Base-by-base conservation (phyloP, 116 monocot species). In the Cymodocea nodosa region DNA sequence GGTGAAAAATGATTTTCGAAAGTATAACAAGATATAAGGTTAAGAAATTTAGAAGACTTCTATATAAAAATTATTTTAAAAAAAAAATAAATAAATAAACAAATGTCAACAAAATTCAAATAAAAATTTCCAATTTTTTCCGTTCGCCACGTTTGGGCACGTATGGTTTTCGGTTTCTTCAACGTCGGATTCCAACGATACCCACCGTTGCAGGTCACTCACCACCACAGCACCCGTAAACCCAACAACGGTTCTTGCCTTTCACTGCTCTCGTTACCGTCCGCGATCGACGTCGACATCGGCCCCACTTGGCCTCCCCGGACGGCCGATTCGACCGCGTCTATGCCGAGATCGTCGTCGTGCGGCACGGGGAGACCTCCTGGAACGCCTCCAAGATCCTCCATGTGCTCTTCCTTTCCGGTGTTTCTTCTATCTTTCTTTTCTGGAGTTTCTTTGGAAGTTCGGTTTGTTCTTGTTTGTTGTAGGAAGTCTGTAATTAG, bases 291-390 rank as follows among this genome's bases (percentile, higher is more conserved):
- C 16, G 34, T 16, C 37, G 16, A 12, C 39, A 18, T 8, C 36
- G 36, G 12, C 56, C n/a, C 44, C 1, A 18, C 68, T n/a, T 54
- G 54, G 2, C 19, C 18, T 9, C 59, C 59, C 15, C 59, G 0
- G 63, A 49, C 20, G 22, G 17, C 19, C 30, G 18, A 12, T 16
- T 35, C 22, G 40, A 44, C 10, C 57, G 1, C n/a, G 73, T 66
- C 23, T 87, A 75, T 57, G 74, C 89, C 22, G 94, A 94, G 80
- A 71, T 94, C 48, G 78, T 86, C 49, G 74, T 89, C 58, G 80
- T 94, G 30, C 84, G 94, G 15, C 89, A 89, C 62, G 94, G 94
- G 20, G 86, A 94, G 81, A 94, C 89, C 24, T 24, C 76, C 24
- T 89, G 82, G 73, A 94, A 94, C 58, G 86, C 89, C 35, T 73